Conservation (phyloP, 75 land plant genomes). For the Azolla pinnata region DNA sequence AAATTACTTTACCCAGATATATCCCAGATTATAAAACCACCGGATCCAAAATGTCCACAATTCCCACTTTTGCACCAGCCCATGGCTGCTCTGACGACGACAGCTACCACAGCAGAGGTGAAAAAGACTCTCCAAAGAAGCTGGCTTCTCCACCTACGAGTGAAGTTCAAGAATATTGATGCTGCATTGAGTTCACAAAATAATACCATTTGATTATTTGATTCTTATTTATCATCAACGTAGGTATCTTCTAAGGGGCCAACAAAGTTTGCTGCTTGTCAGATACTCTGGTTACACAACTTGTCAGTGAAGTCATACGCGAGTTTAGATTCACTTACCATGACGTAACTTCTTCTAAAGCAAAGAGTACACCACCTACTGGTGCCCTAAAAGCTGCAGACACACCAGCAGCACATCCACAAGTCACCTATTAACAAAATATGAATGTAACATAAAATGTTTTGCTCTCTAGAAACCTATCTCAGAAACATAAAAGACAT, state of each 20-base stretch:
- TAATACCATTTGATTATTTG: too few species aligned
- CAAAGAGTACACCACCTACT: slow-evolving; percentile 97
- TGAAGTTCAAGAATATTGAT: too few species aligned
- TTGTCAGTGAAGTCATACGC: too few species aligned
- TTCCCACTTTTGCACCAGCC: slow-evolving; percentile 95
- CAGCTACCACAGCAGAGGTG: slow-evolving; percentile 97
- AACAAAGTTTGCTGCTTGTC: too few species aligned
- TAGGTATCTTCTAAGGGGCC: too few species aligned
- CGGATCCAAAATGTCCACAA: slow-evolving; percentile 98
- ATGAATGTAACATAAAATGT: not conserved
- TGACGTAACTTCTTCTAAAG: slow-evolving; percentile 95
- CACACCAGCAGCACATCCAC: slow-evolving; percentile 99
- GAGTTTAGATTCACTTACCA: slow-evolving; percentile 41
- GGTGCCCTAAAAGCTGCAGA: slow-evolving; percentile 99
- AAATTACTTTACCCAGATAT: slow-evolving; percentile 73
- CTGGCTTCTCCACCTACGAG: slow-evolving; percentile 99
- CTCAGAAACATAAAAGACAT: too few species aligned
- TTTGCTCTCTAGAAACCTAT: too few species aligned
- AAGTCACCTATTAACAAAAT: slow-evolving; percentile 69
- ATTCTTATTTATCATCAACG: too few species aligned
- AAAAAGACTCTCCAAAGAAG: slow-evolving; percentile 99
- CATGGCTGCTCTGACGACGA: slow-evolving; percentile 96
- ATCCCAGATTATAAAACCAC: slow-evolving; percentile 99
- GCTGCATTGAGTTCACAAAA: too few species aligned
- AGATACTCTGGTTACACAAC: too few species aligned